Evolutionary conservation across 352 stramenopile genomes (phyloP).

Genomic region (Bremia lactucae): DNA sequence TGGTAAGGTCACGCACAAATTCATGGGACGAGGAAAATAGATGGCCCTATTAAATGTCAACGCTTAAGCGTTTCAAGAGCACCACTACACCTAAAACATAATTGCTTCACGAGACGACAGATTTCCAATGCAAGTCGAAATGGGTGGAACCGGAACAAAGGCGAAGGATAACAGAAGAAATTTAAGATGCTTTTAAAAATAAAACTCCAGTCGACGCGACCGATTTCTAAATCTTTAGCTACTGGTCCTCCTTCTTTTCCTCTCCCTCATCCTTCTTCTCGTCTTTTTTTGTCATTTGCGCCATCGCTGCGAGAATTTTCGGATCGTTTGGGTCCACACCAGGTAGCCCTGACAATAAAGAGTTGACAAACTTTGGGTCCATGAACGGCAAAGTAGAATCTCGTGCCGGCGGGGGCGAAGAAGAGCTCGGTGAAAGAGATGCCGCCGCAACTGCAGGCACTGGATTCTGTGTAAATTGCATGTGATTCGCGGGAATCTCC

Average conservation of each 20-base stretch:
- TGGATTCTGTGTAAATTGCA: constrained; percentile 27
- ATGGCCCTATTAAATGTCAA: constrained; percentile 4
- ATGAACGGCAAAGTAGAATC: constrained; percentile 82
- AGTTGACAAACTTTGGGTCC: constrained; percentile 86
- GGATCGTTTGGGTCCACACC: constrained; percentile 89
- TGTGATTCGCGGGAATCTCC: constrained; percentile 22
- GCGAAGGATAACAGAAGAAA: too few species aligned
- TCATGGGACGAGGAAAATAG: constrained; percentile 16
- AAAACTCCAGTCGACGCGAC: too few species aligned
- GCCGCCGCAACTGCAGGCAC: constrained; percentile 10
- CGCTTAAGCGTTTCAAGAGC: background rate
- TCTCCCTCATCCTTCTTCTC: constrained; percentile 76
- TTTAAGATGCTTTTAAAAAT: too few species aligned
- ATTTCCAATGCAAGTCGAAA: too few species aligned
- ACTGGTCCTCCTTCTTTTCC: constrained; percentile 82
- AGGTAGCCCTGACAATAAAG: constrained; percentile 76
- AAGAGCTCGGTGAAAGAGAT: constrained; percentile 10
- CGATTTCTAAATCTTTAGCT: constrained; percentile 14
- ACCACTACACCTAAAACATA: too few species aligned
- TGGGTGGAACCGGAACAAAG: too few species aligned
- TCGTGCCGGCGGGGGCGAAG: constrained; percentile 47
- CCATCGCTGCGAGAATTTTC: constrained; percentile 87
- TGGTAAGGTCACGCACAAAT: constrained; percentile 7
- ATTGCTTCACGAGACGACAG: too few species aligned
- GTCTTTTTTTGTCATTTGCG: constrained; percentile 74